phyloP scores from a whole-genome alignment of 371 early-diverging fungal genomes.

The Quaeritorhiza haematococci region DNA sequence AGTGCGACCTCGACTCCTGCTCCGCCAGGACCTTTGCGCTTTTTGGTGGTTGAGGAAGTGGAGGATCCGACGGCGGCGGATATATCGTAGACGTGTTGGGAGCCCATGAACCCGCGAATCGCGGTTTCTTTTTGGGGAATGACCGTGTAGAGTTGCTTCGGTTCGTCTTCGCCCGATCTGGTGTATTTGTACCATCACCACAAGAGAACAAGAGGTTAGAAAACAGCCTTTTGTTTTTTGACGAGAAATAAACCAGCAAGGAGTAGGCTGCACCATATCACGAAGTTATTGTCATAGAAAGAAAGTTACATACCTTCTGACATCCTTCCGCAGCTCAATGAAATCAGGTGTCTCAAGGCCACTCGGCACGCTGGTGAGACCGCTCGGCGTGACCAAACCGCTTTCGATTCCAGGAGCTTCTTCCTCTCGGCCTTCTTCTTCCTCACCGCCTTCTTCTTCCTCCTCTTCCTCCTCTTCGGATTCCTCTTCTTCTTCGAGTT shows the following conservation, averaged over 20 bases:
- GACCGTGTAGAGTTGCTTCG: slow-evolving; percentile 81
- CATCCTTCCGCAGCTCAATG: slow-evolving; percentile 84
- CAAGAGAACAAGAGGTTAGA: background rate
- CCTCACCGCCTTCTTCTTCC: slow-evolving; percentile 47
- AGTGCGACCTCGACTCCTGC: slow-evolving; percentile 35
- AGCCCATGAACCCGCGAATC: slow-evolving; percentile 90
- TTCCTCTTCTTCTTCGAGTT: slow-evolving; percentile 68
- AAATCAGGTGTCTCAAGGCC: slow-evolving; percentile 91
- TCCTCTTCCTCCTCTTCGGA: slow-evolving; percentile 66
- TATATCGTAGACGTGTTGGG: slow-evolving; percentile 86
- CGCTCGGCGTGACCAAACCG: slow-evolving; percentile 85
- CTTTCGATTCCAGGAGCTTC: slow-evolving; percentile 15
- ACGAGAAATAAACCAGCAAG: background rate
- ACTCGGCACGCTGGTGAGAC: slow-evolving; percentile 64
- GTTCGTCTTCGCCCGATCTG: slow-evolving; percentile 48
- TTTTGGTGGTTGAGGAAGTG: slow-evolving; percentile 7
- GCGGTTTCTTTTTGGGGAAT: slow-evolving; percentile 71
- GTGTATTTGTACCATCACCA: background rate
- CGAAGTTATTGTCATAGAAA: slow-evolving; percentile 1
- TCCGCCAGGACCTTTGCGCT: slow-evolving; percentile 20
- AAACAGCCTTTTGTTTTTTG: background rate
- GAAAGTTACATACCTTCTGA: slow-evolving; percentile 20
- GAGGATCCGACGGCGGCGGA: slow-evolving; percentile 16
- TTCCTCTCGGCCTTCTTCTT: slow-evolving; percentile 48
- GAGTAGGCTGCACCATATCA: background rate